Base-by-base conservation (phyloP, 306 rosid genomes). In the Lotus japonicus region DNA sequence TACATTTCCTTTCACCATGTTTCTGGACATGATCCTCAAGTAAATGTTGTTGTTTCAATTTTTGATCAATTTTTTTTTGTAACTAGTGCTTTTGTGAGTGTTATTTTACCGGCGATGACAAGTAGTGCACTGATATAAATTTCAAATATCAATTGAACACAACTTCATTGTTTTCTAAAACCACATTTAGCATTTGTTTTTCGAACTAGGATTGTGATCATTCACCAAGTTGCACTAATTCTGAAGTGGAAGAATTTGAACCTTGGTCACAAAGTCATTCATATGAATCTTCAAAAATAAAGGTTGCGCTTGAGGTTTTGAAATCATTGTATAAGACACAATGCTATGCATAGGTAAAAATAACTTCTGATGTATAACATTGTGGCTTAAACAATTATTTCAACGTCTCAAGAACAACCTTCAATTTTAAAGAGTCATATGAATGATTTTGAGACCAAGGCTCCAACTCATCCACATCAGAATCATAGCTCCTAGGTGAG, bases 11-110 rank as follows among this genome's bases (percentile, higher is more conserved):
- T 46, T 49, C 38, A 2, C 44, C 50, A 58, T 54, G 56, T 66
- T 65, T 56, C 52, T 42, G 18, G n/a, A 44, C 72, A 91, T 96
- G 96, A 91, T 85, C 84, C 96, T 21, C 96, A 96, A 42, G 97
- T 88, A 85, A 91, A 91, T 81, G n/a, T n/a, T n/a, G 91, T 87
- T 61, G 94, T 91, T 79, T 85, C 97, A 44, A 64, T 81, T 58
- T 91, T 96, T 73, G 94, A 92, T 43, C 97, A 91, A 96, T n/a
- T n/a, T n/a, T 91, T 58, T 91, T 91, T 82, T 91, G 96, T 76
- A 84, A 83, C 71, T 88, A 70, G n/a, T n/a, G n/a, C n/a, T 91
- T 96, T 79, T 79, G 88, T 68, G 72, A 71, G 65, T 95, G 89
- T 69, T 85, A 77, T 74, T 89, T 87, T 52, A 77, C 81, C 1